Evolutionary conservation across 257 asterid species (phyloP).

Genomic region (Fraxinus americana): DNA sequence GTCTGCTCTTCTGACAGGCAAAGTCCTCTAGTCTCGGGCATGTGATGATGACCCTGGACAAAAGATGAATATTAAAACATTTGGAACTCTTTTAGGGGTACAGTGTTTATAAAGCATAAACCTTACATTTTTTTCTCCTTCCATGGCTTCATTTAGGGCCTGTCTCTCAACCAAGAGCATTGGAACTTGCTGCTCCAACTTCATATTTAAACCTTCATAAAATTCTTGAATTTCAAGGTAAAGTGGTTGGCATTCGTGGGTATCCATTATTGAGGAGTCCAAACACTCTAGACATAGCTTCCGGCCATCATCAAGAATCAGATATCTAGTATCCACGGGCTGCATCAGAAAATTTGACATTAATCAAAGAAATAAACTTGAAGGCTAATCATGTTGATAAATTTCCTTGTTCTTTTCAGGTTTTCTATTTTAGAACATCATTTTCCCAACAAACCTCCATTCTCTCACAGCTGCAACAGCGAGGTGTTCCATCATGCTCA

Average conservation of each 20-base stretch:
- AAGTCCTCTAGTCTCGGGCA: constrained; percentile 94
- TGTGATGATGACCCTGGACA: constrained; percentile 83
- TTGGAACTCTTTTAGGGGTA: background rate
- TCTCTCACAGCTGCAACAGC: constrained; percentile 97
- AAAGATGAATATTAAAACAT: constrained; percentile 11
- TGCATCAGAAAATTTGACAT: constrained; percentile 36
- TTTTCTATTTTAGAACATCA: background rate
- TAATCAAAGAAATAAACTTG: background rate
- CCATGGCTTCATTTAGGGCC: constrained; percentile 97
- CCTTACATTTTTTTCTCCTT: constrained; percentile 86
- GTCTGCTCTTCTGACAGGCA: constrained; percentile 96
- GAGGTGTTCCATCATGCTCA: constrained; percentile 92
- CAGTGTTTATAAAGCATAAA: constrained; percentile 2
- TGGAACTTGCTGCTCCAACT: constrained; percentile 94
- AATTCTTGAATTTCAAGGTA: constrained; percentile 93
- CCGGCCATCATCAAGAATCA: constrained; percentile 89
- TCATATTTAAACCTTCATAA: constrained; percentile 93
- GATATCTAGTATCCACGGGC: constrained; percentile 72
- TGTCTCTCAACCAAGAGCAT: constrained; percentile 94
- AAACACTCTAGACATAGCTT: constrained; percentile 90
- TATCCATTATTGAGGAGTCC: constrained; percentile 96
- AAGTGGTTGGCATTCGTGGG: constrained; percentile 94
- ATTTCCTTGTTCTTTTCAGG: background rate
- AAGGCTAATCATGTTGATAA: too few relatives aligned
- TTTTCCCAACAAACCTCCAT: constrained; percentile 67